A percentile compares a stretch with the other conserved stretches of the same genome.
Evolutionary conservation across 2,329 filamentous ascomycete species (phyloP).

Genomic region (Neofusicoccum ribis): DNA sequence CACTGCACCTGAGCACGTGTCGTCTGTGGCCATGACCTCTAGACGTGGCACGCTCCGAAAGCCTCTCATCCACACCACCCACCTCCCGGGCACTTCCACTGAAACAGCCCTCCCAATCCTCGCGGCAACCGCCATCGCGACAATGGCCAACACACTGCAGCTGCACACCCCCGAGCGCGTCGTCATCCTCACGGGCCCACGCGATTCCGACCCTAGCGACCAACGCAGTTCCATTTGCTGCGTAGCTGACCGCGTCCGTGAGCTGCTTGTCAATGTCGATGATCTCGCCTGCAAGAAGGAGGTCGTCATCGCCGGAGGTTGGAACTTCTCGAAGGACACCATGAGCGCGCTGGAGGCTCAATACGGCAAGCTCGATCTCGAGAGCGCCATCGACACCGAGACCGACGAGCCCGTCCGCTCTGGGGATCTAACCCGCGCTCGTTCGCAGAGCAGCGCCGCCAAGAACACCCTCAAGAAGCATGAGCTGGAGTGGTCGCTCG

Average conservation of each 20-base stretch:
- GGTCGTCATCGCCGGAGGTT: slow-evolving; percentile 31
- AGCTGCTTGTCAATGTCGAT: slow-evolving; percentile 23
- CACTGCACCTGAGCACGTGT: no score
- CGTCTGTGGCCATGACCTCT: no score
- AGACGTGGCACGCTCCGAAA: no score
- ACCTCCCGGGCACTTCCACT: no score
- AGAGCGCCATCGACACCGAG: neutral
- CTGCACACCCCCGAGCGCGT: neutral
- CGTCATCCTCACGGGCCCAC: neutral
- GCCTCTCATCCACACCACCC: neutral
- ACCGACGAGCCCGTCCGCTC: slow-evolving; percentile 10
- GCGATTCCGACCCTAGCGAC: neutral
- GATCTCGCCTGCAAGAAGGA: slow-evolving; percentile 23
- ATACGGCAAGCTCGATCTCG: slow-evolving; percentile 12
- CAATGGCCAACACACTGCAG: neutral
- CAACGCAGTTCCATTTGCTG: neutral
- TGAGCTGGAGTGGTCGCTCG: slow-evolving; percentile 25
- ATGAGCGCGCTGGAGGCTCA: neutral
- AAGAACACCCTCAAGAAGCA: neutral
- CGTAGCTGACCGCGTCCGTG: slow-evolving; percentile 19
- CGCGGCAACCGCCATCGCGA: neutral
- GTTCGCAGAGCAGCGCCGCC: slow-evolving; percentile 15
- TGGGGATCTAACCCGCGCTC: slow-evolving; percentile 1
- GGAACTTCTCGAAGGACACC: slow-evolving; percentile 21
- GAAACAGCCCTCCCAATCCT: no score